Percentiles rank a stretch among this genome's conserved stretches.
phyloP scores from a whole-genome alignment of 805 yeast genomes.

The Saccharomycopsis babjevae region DNA sequence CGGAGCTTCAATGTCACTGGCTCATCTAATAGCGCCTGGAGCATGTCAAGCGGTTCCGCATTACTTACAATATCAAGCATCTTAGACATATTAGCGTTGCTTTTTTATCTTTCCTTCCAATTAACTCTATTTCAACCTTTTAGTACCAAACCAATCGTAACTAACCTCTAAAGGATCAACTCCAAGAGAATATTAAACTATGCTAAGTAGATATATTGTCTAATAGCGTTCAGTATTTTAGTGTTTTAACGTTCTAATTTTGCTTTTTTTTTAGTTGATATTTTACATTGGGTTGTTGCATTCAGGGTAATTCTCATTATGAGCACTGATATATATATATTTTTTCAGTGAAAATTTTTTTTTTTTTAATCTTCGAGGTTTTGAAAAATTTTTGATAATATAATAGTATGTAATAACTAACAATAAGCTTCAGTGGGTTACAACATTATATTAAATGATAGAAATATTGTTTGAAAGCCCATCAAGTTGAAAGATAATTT shows the following conservation, averaged over 20 bases:
- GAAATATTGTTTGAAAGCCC: too few species aligned
- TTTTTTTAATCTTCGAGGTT: not conserved
- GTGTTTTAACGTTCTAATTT: not conserved
- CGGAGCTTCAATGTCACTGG: constrained; percentile 78
- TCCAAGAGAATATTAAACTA: too few species aligned
- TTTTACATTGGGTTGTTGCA: constrained; percentile 19
- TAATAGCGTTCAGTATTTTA: not conserved
- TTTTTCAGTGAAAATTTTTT: not conserved
- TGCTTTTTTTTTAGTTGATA: not conserved
- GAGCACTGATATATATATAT: not conserved
- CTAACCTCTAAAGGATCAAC: too few species aligned
- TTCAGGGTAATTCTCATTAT: not conserved
- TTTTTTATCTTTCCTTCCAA: not conserved
- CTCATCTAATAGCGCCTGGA: constrained; percentile 81
- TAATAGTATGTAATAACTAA: not conserved
- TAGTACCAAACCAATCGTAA: not conserved
- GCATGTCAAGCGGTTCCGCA: constrained; percentile 81
- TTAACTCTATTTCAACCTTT: not conserved
- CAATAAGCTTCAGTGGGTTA: too few species aligned
- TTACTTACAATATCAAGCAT: constrained; percentile 14
- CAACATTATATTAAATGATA: too few species aligned
- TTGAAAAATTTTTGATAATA: not conserved
- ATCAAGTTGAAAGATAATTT: too few species aligned
- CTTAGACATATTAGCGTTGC: constrained; percentile 12
- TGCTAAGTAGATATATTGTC: too few species aligned